Evolutionary conservation across 169 alveolate genomes (phyloP).

Genomic region (Plasmodium billcollinsi): DNA sequence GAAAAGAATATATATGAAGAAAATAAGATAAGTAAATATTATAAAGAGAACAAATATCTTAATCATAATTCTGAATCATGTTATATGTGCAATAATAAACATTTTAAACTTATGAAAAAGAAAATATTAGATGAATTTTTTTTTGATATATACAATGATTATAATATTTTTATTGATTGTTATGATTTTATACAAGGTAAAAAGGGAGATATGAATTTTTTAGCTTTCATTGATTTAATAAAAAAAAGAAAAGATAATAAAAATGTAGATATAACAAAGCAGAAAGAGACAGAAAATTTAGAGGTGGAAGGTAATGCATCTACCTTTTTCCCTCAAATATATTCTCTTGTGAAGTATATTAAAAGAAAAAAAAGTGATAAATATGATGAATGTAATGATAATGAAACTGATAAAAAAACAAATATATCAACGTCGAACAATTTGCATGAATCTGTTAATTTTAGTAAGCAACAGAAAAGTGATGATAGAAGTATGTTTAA

Average conservation of each 20-base stretch:
- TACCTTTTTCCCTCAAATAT: no score
- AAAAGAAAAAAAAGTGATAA: not conserved
- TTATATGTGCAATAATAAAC: constrained; percentile 30
- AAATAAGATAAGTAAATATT: constrained; percentile 4
- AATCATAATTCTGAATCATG: constrained; percentile 17
- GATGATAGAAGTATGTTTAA: not conserved
- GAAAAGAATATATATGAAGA: not conserved
- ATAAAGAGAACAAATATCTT: not conserved
- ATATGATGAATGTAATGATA: not conserved
- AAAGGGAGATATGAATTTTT: constrained; percentile 13
- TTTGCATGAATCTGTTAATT: not conserved
- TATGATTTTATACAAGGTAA: constrained; percentile 9
- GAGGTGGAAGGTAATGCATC: no score
- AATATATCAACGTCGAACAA: not conserved
- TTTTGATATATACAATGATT: constrained; percentile 59
- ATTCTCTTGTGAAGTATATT: no score
- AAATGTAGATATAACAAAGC: not conserved
- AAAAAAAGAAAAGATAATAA: not conserved
- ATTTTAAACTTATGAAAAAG: constrained; percentile 8
- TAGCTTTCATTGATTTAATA: constrained; percentile 31
- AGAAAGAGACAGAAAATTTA: not conserved
- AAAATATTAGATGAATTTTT: constrained; percentile 68
- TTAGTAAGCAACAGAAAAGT: not conserved
- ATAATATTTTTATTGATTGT: constrained; percentile 26
- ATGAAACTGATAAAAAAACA: not conserved